Conservation (phyloP, 805 yeast genomes). For the Metschnikowia kofuensis region DNA sequence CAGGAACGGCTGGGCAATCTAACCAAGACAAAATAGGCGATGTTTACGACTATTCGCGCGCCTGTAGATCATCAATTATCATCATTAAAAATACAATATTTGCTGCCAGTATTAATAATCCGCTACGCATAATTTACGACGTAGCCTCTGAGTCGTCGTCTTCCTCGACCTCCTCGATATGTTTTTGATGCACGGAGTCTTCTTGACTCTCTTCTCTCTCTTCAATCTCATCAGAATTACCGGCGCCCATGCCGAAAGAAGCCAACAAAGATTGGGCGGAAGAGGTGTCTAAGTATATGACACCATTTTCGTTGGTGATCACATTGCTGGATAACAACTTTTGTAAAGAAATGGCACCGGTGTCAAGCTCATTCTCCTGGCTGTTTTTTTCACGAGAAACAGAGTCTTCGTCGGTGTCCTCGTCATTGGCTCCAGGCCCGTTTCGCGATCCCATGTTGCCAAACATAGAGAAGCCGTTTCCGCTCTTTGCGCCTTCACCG, state of each 20-base stretch:
- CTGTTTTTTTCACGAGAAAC: slow-evolving; percentile 20
- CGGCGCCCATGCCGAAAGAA: slow-evolving; percentile 38
- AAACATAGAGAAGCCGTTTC: slow-evolving; percentile 19
- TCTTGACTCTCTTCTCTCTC: slow-evolving; percentile 27
- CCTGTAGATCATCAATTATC: slow-evolving; percentile 6
- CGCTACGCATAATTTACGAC: slow-evolving; percentile 6
- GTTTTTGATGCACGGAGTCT: slow-evolving; percentile 25
- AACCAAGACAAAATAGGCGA: not conserved
- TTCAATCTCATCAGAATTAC: slow-evolving; percentile 23
- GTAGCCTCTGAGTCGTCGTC: slow-evolving; percentile 20
- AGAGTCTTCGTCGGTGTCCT: slow-evolving; percentile 33
- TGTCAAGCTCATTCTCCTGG: slow-evolving; percentile 22
- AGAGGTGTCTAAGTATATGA: slow-evolving; percentile 60
- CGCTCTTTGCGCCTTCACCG: slow-evolving; percentile 15
- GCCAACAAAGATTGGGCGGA: slow-evolving; percentile 64
- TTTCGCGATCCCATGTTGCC: slow-evolving; percentile 18
- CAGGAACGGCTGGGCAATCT: not conserved
- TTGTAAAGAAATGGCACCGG: slow-evolving; percentile 43
- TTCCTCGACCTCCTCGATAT: slow-evolving; percentile 31
- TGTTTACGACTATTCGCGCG: not conserved
- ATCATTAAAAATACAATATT: slow-evolving; percentile 17
- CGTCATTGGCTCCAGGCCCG: slow-evolving; percentile 8
- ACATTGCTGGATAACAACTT: slow-evolving; percentile 46
- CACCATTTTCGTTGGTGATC: slow-evolving; percentile 59
- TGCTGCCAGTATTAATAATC: slow-evolving; percentile 5